These are phyloP conservation scores for Fusarium coffeatum DNA, from an alignment of 2,329 filamentous ascomycete genomes.

Conservation along the genomic window DNA sequence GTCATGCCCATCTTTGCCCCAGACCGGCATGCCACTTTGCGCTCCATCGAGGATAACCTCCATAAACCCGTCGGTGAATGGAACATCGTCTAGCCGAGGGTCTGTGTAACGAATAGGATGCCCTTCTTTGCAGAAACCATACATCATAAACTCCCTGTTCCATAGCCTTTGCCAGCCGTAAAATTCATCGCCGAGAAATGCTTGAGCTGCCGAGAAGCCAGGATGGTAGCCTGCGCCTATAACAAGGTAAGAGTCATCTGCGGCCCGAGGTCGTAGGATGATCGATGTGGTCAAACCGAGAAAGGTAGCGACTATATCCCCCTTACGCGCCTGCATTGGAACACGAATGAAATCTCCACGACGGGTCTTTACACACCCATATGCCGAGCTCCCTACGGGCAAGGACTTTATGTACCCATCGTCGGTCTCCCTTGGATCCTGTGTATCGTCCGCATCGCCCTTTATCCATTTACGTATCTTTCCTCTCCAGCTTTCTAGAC, in stretches of 20 bases:
- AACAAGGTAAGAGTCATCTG: not conserved
- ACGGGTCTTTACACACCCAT: not conserved
- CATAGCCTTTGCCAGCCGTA: not conserved
- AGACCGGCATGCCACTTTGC: not conserved
- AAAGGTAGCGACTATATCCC: not conserved
- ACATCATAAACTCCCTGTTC: not conserved
- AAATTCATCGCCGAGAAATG: not conserved
- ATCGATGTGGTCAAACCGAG: not conserved
- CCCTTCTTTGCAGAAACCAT: not conserved
- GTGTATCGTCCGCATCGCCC: accelerated
- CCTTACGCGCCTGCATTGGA: not conserved
- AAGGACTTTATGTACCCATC: not conserved
- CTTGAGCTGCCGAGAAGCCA: not conserved
- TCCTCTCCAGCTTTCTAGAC: not conserved
- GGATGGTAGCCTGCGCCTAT: not conserved
- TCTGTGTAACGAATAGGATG: not conserved
- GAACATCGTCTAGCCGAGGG: not conserved
- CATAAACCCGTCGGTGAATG: not conserved
- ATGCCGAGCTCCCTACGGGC: accelerated
- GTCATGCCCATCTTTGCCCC: not conserved
- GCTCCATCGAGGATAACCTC: not conserved
- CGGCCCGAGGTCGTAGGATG: not conserved
- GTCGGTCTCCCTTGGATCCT: not conserved
- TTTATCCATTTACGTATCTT: not conserved
- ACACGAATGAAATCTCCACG: not conserved